Conservation (phyloP, 768 basidiomycete species). For the Suillus tomentosus region DNA sequence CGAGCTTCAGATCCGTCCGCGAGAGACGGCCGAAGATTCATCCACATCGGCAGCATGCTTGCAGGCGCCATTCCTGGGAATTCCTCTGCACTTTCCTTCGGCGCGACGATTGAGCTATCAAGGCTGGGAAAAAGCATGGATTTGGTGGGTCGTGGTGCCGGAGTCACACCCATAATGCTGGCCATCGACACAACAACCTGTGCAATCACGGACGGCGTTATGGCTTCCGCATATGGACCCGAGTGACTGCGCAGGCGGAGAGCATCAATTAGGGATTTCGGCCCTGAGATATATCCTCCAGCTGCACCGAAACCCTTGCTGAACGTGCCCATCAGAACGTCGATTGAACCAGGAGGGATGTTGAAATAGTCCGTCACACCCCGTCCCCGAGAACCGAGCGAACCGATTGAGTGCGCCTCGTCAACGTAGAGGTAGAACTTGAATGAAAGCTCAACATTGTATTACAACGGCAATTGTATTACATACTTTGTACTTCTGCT, state of each 20-base stretch:
- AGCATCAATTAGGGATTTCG: neutral
- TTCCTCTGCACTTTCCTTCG: neutral
- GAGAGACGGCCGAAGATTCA: neutral
- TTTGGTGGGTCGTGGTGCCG: neutral
- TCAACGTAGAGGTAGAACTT: neutral
- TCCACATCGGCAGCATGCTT: neutral
- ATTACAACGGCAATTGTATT: neutral
- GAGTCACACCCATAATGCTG: neutral
- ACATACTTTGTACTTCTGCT: neutral
- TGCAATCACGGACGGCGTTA: neutral
- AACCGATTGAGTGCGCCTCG: neutral
- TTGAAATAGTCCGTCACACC: neutral
- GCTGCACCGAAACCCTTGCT: neutral
- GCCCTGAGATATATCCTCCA: neutral
- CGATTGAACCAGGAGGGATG: neutral
- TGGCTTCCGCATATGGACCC: neutral
- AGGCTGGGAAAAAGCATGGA: neutral
- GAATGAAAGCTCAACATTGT: neutral
- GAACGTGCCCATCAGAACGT: neutral
- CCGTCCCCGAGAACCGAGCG: neutral
- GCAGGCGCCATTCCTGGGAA: neutral
- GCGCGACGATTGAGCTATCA: neutral
- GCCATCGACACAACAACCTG: neutral
- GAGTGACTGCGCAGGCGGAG: neutral
- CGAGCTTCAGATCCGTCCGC: slow-evolving; percentile 2